phyloP scores from a whole-genome alignment of 164 flowering plant species.

The Amborella trichopoda region DNA sequence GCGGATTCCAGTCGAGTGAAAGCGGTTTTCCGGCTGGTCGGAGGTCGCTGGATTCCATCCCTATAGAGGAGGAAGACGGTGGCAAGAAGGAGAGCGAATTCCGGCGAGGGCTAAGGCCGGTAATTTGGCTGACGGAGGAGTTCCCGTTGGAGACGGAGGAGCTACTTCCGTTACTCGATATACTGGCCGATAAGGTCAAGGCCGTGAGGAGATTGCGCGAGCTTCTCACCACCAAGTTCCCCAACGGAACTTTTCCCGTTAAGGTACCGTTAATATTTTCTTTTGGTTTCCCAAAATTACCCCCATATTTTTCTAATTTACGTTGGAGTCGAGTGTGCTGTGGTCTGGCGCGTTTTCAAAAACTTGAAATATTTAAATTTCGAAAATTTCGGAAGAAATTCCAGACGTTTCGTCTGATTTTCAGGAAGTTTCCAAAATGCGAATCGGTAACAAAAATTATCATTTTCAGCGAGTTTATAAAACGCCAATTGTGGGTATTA shows the following conservation, averaged over 20 bases:
- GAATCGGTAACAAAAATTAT: too few relatives aligned
- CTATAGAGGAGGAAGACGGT: constrained; percentile 64
- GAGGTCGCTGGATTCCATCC: constrained; percentile 42
- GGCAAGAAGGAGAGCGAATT: constrained; percentile 92
- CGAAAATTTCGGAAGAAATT: too few relatives aligned
- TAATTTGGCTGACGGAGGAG: constrained; percentile 90
- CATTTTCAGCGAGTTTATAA: too few relatives aligned
- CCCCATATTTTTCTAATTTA: too few relatives aligned
- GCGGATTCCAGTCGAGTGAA: background rate
- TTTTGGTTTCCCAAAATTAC: too few relatives aligned
- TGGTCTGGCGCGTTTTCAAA: too few relatives aligned
- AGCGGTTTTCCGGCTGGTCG: constrained; percentile 1
- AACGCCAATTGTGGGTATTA: too few relatives aligned
- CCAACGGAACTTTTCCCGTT: constrained; percentile 87
- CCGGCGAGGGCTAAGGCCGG: constrained; percentile 92
- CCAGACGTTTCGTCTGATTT: too few relatives aligned
- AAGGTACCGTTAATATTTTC: too few relatives aligned
- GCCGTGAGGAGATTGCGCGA: constrained; percentile 92
- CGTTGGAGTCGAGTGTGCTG: too few relatives aligned
- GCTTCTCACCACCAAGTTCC: constrained; percentile 86
- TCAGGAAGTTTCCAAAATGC: too few relatives aligned
- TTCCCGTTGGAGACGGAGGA: constrained; percentile 92
- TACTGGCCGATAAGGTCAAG: constrained; percentile 97
- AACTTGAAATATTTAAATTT: too few relatives aligned
- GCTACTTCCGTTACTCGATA: constrained; percentile 87